These are phyloP conservation scores for Omphalotus olearius DNA, from an alignment of 1,284 basidiomycete genomes.

Conservation along the genomic window DNA sequence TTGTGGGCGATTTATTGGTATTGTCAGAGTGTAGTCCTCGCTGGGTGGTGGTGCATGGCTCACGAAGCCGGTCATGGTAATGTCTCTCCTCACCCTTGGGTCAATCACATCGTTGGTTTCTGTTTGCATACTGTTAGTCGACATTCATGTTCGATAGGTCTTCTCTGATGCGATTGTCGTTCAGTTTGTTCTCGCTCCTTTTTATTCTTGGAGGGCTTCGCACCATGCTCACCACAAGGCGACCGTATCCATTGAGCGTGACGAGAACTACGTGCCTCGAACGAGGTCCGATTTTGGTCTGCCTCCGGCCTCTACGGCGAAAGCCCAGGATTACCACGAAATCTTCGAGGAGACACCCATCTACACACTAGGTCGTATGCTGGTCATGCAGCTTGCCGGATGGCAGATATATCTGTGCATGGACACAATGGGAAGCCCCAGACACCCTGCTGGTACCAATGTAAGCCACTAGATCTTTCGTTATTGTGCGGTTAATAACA, in stretches of 20 bases:
- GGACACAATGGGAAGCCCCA: slow-evolving; percentile 37
- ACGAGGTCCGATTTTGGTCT: slow-evolving; percentile 49
- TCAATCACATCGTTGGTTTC: slow-evolving; percentile 13
- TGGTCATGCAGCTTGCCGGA: slow-evolving; percentile 68
- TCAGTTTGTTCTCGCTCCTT: slow-evolving; percentile 27
- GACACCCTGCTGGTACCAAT: slow-evolving; percentile 35
- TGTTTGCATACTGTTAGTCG: slow-evolving; percentile 12
- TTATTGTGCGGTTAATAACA: not conserved
- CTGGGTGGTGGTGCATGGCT: slow-evolving; percentile 50
- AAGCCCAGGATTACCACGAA: slow-evolving; percentile 45
- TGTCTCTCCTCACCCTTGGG: slow-evolving; percentile 27
- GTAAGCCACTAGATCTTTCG: slow-evolving; percentile 21
- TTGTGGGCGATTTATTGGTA: slow-evolving; percentile 63
- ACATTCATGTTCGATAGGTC: not conserved
- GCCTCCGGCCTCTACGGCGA: slow-evolving; percentile 31
- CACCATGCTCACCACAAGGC: slow-evolving; percentile 52
- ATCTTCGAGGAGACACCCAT: slow-evolving; percentile 56
- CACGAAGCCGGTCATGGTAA: slow-evolving; percentile 53
- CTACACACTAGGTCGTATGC: slow-evolving; percentile 48
- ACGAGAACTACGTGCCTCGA: slow-evolving; percentile 60
- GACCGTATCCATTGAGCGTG: slow-evolving; percentile 54
- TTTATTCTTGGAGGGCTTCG: slow-evolving; percentile 45
- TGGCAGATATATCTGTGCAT: slow-evolving; percentile 68
- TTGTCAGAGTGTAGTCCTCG: slow-evolving; percentile 59
- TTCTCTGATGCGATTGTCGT: not conserved